Base-by-base conservation (phyloP, 169 alveolate genomes). In the Cryptosporidium sp. region DNA sequence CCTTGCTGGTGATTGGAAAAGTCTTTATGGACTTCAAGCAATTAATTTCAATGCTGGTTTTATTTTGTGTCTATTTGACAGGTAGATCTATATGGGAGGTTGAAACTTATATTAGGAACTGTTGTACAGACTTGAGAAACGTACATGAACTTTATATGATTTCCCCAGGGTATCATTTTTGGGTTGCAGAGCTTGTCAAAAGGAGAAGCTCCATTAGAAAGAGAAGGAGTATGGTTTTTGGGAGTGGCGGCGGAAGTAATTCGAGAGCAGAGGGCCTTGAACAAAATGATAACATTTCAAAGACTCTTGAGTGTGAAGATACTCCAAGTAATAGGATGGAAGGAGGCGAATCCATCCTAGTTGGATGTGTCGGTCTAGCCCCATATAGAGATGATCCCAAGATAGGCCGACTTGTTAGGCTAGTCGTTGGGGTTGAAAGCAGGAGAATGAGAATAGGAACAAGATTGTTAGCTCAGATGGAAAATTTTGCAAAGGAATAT, bases 361-460 rank as follows among this genome's bases (percentile, higher is more conserved):
- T 95, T 12, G 97, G 97, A 23, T 95, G 97, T 69, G 94, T 95
- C 18, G 97, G 97, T 26, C 91, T 94, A 14, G 93, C 94, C 48
- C 96, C 96, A 8, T 94, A 92, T 70, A 93, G 96, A 84, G 95
- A 93, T 43, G 94, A 86, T 41, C 84, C 94, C 33, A 93, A 86
- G 16, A 92, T 94, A 50, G 97, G 95, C 4, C 97, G 95, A 52
- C 86, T 95, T 86, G 97, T 95, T 9, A 92, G 97, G 45, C 86
- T 95, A 70, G 97, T 95, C 23, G 97, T 95, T 5, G 94, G 94
- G 70, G 92, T 89, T 41, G 95, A 95, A 73, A 92, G 95, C 39
- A 86, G 97, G 61, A 91, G 96, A 85, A 95, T 95, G 97, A 94
- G 94, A 70, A 95, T 95, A 8, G 97, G 97, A 29, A 93, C 96